A percentile compares a stretch with the other conserved stretches of the same genome.
Evolutionary conservation across 768 basidiomycete genomes (phyloP).

Genomic region (Rickenella mellea): DNA sequence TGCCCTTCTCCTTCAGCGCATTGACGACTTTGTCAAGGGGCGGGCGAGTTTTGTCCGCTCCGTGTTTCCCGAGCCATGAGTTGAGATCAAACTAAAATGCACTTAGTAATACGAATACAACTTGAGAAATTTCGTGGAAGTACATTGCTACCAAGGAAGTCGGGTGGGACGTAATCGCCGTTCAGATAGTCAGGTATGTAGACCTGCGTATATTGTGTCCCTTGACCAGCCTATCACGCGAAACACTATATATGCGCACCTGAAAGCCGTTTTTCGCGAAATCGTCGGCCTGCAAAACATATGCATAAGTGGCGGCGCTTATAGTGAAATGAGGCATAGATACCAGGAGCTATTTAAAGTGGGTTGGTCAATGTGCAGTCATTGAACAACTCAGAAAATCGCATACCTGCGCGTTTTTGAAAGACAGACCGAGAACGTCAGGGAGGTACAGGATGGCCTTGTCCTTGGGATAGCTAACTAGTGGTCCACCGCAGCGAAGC

Average conservation of each 20-base stretch:
- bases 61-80: conserved; percentile 26
- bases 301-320: too few species aligned
- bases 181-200: conserved; percentile 18
- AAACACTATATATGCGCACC: conserved; percentile 1
- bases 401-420: conserved; percentile 20
- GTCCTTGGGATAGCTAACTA: conserved; percentile 18
- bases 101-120: conserved; percentile 1
- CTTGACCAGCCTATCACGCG: too few species aligned
- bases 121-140: too few species aligned
- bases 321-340: too few species aligned
- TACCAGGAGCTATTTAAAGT: too few species aligned
- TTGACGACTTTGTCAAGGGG: conserved; percentile 26
- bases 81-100: conserved; percentile 15
- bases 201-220: conserved; percentile 6
- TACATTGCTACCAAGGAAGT: conserved; percentile 4
- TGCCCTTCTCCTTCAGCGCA: conserved; percentile 26
- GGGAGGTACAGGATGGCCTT: conserved; percentile 28
- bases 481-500: neutral
- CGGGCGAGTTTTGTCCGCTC: conserved; percentile 22
- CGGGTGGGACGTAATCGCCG: conserved; percentile 13
- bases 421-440: conserved; percentile 22
- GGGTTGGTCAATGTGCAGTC: too few species aligned
- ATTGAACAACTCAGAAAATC: too few species aligned
- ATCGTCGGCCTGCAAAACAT: conserved; percentile 14
- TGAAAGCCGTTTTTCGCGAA: conserved; percentile 23